Percentiles rank a stretch among this genome's conserved stretches.
Evolutionary conservation across 257 asterid species (phyloP).

Genomic region (Solanum habrochaites): DNA sequence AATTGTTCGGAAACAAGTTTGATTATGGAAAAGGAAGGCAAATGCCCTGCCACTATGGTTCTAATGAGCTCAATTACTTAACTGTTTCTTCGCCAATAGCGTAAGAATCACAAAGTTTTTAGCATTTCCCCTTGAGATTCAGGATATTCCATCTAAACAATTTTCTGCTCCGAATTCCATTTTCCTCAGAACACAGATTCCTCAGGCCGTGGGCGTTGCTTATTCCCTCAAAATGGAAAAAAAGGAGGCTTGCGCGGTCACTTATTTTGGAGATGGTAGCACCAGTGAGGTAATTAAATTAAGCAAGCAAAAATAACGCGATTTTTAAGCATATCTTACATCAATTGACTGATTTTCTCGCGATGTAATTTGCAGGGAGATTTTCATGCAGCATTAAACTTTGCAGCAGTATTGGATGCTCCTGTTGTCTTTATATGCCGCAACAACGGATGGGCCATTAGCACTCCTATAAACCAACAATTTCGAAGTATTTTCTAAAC

Average conservation of each 20-base stretch:
- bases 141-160: not conserved
- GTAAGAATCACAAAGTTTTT: slow-evolving; percentile 21
- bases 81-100: slow-evolving; percentile 83
- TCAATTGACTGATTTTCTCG: not conserved
- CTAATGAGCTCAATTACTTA: slow-evolving; percentile 52
- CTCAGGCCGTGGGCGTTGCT: slow-evolving; percentile 94
- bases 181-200: slow-evolving; percentile 72
- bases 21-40: slow-evolving; percentile 92
- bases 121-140: not conserved
- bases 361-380: slow-evolving; percentile 55
- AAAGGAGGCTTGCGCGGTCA: slow-evolving; percentile 69
- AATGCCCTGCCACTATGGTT: slow-evolving; percentile 90
- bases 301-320: not conserved
- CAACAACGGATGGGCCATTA: slow-evolving; percentile 96
- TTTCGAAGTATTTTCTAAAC: slow-evolving; percentile 44
- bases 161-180: not conserved
- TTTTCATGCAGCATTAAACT: slow-evolving; percentile 83
- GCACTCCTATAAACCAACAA: slow-evolving; percentile 67
- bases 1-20: slow-evolving; percentile 58
- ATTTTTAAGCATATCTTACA: not conserved
- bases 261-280: slow-evolving; percentile 74
- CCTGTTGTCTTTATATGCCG: slow-evolving; percentile 78
- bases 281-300: slow-evolving; percentile 62
- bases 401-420: slow-evolving; percentile 80
- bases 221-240: slow-evolving; percentile 85